Evolutionary conservation across 129 eudicot species (phyloP).

Genomic region (Arctium lappa): DNA sequence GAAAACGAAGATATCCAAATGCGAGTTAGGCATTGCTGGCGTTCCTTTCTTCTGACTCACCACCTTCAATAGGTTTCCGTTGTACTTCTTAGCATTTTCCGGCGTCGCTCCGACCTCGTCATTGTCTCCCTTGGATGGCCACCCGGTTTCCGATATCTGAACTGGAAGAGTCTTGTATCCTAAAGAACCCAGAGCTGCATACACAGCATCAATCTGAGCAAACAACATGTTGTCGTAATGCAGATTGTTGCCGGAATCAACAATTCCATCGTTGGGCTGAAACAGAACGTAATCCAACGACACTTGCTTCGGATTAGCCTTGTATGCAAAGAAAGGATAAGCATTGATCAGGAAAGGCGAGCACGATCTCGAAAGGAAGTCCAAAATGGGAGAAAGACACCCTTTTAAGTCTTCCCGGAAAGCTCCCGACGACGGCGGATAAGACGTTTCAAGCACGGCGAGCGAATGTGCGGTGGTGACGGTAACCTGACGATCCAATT

Average conservation of each 20-base stretch:
- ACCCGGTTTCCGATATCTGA: conserved; percentile 90
- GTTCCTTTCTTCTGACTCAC: conserved; percentile 67
- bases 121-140: conserved; percentile 89
- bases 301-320: conserved; percentile 51
- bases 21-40: conserved; percentile 67
- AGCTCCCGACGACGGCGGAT: conserved; percentile 82
- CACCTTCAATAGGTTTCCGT: conserved; percentile 68
- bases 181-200: conserved; percentile 50
- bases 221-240: conserved; percentile 83
- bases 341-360: conserved; percentile 80
- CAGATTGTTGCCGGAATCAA: conserved; percentile 53
- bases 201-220: conserved; percentile 84
- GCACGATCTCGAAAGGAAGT: conserved; percentile 53
- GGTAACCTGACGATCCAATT: conserved; percentile 46
- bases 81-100: conserved; percentile 84
- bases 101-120: conserved; percentile 72
- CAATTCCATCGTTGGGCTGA: conserved; percentile 44
- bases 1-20: conserved; percentile 62
- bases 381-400: conserved; percentile 45
- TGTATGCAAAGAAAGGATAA: conserved; percentile 84
- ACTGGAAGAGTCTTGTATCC: conserved; percentile 56
- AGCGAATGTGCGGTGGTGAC: conserved; percentile 83
- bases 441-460: conserved; percentile 61
- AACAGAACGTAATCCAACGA: conserved; percentile 70
- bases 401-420: conserved; percentile 53